Conservation (phyloP, 2,329 filamentous ascomycete species). For the Aureobasidium sp. region DNA sequence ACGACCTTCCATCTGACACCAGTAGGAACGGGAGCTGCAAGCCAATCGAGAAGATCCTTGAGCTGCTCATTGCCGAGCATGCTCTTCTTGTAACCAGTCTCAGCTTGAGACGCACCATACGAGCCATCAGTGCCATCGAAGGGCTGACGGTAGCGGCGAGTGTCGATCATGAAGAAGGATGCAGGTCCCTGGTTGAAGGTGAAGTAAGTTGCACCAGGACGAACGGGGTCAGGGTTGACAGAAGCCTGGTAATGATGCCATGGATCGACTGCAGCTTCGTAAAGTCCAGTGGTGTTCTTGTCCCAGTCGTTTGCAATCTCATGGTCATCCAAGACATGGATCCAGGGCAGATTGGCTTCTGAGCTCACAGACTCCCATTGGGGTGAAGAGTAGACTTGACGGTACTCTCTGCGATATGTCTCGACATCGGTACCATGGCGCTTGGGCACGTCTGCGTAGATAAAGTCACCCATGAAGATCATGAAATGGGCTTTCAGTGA, state of each 20-base stretch:
- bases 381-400: constrained; percentile 94
- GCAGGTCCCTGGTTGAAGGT: constrained; percentile 91
- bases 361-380: constrained; percentile 71
- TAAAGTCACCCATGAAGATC: constrained; percentile 84
- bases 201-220: constrained; percentile 79
- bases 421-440: constrained; percentile 76
- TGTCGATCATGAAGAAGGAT: constrained; percentile 96
- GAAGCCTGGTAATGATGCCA: constrained; percentile 89
- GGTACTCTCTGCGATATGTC: constrained; percentile 91
- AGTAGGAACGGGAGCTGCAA: constrained; percentile 74
- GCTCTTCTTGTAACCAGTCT: constrained; percentile 66
- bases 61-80: constrained; percentile 90
- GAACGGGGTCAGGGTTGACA: constrained; percentile 79
- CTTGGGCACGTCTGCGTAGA: constrained; percentile 89
- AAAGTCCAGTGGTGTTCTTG: constrained; percentile 82
- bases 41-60: constrained; percentile 80
- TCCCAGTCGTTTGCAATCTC: constrained; percentile 98
- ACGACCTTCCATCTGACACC: constrained; percentile 96
- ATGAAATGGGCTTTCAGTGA: constrained; percentile 77
- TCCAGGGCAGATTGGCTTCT: constrained; percentile 77
- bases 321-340: constrained; percentile 97
- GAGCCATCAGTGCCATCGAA: constrained; percentile 67
- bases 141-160: constrained; percentile 82
- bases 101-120: constrained; percentile 38
- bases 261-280: constrained; percentile 81